A percentile compares a stretch with the other conserved stretches of the same genome.
Conservation (phyloP, 2,329 filamentous ascomycete genomes). For the Sordariomycetes sp. region DNA sequence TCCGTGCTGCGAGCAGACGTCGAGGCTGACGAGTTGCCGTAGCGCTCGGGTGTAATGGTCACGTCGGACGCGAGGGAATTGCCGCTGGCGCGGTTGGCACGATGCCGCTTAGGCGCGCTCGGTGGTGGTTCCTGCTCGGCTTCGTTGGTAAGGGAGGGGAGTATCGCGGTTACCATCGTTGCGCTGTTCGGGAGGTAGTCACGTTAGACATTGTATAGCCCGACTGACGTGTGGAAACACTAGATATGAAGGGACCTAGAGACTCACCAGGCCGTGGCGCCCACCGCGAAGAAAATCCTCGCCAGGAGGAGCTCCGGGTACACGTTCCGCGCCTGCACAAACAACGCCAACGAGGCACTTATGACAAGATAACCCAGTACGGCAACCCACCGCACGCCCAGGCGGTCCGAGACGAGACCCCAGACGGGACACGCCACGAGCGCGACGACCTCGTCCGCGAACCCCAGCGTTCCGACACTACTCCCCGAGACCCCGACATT, state of each 20-base stretch:
- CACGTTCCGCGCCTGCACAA: constrained; percentile 76
- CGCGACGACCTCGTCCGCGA: constrained; percentile 72
- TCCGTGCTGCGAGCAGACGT: not conserved
- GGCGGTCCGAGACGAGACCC: constrained; percentile 64
- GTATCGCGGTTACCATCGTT: constrained; percentile 94
- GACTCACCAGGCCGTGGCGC: constrained; percentile 71
- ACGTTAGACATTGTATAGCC: not conserved
- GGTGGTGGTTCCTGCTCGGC: constrained; percentile 14
- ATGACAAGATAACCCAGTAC: constrained; percentile 75
- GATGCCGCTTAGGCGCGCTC: constrained; percentile 18
- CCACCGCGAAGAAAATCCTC: constrained; percentile 76
- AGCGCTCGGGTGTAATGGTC: constrained; percentile 59
- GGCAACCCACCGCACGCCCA: constrained; percentile 60
- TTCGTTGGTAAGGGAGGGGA: constrained; percentile 57
- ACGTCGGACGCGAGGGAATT: constrained; percentile 62
- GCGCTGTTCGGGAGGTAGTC: constrained; percentile 29
- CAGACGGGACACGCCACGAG: constrained; percentile 68
- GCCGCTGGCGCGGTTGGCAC: constrained; percentile 34
- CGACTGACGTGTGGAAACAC: constrained; percentile 1
- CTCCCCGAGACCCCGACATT: not conserved
- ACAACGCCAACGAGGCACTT: constrained; percentile 59
- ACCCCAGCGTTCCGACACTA: constrained; percentile 65
- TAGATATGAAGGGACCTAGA: constrained; percentile 3
- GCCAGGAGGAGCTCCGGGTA: constrained; percentile 82
- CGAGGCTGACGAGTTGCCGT: constrained; percentile 21